Conservation (phyloP, 1,284 basidiomycete genomes). For the Phellopilus nigrolimitatus region DNA sequence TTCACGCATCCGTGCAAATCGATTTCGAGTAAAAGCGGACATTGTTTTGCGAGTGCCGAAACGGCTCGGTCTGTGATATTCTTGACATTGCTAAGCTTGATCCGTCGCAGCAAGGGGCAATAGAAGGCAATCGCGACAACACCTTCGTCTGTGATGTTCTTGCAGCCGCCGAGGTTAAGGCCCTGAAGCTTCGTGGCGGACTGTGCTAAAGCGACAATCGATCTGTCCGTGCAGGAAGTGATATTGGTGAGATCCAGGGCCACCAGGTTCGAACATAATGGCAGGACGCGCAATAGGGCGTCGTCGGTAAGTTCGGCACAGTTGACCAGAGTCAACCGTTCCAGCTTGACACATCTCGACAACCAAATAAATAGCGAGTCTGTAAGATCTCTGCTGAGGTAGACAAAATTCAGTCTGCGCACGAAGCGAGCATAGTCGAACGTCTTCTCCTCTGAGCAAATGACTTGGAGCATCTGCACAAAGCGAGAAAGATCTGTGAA, state of each 20-base stretch:
- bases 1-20: conserved; percentile 84
- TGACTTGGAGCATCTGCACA: conserved; percentile 70
- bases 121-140: conserved; percentile 72
- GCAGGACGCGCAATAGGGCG: conserved; percentile 66
- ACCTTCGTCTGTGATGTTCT: conserved; percentile 74
- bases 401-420: conserved; percentile 86
- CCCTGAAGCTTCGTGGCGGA: conserved; percentile 83
- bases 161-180: conserved; percentile 88
- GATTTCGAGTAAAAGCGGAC: conserved; percentile 89
- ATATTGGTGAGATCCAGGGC: conserved; percentile 88
- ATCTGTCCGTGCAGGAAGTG: conserved; percentile 60
- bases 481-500: conserved; percentile 71
- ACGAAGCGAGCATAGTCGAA: conserved; percentile 90
- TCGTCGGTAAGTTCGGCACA: conserved; percentile 72
- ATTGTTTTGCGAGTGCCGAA: conserved; percentile 72
- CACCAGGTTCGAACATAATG: conserved; percentile 71
- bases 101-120: conserved; percentile 78
- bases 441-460: conserved; percentile 59
- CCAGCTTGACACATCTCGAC: conserved; percentile 75
- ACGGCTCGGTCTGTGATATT: conserved; percentile 79
- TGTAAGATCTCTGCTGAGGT: conserved; percentile 66
- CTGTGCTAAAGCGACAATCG: conserved; percentile 66
- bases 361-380: conserved; percentile 79
- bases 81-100: conserved; percentile 81
- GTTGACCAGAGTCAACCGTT: conserved; percentile 88